phyloP scores from a whole-genome alignment of 1,139 yeast species.

The Kurtzmaniella quercitrusa region DNA sequence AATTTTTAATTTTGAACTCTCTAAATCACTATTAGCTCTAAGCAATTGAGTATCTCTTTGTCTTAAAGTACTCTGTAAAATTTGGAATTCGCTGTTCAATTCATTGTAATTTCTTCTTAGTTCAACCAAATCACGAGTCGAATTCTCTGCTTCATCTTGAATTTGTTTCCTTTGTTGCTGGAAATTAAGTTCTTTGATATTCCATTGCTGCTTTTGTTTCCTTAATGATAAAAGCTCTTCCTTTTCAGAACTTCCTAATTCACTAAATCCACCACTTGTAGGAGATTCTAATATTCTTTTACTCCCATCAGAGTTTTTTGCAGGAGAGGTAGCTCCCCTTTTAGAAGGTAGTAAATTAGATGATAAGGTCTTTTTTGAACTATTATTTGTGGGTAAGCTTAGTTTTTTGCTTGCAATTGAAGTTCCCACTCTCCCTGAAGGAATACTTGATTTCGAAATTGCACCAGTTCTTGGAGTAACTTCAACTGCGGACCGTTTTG shows the following conservation, averaged over 20 bases:
- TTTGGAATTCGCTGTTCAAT: constrained; percentile 44
- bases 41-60: constrained; percentile 65
- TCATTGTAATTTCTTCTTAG: constrained; percentile 20
- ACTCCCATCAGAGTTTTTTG: constrained; percentile 35
- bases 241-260: constrained; percentile 22
- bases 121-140: constrained; percentile 5
- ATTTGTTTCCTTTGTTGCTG: constrained; percentile 36
- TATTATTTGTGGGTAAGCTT: constrained; percentile 6
- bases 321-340: constrained; percentile 64
- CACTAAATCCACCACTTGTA: constrained; percentile 12
- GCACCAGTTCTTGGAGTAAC: constrained; percentile 12
- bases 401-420: constrained; percentile 6
- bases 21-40: constrained; percentile 58
- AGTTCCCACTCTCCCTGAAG: constrained; percentile 1
- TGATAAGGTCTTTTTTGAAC: constrained; percentile 8
- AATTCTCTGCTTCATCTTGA: constrained; percentile 29
- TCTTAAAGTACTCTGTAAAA: constrained; percentile 45
- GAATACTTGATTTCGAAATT: constrained; percentile 6
- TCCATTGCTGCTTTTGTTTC: constrained; percentile 6
- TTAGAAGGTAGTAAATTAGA: constrained; percentile 52
- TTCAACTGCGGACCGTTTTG: constrained; percentile 1
- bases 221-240: constrained; percentile 52
- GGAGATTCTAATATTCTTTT: constrained; percentile 34
- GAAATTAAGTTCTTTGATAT: constrained; percentile 38
- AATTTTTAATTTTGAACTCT: constrained; percentile 45